Percentiles rank a stretch among this genome's conserved stretches.
Evolutionary conservation across 768 basidiomycete species (phyloP).

Genomic region (Podaxis mareebaensis): DNA sequence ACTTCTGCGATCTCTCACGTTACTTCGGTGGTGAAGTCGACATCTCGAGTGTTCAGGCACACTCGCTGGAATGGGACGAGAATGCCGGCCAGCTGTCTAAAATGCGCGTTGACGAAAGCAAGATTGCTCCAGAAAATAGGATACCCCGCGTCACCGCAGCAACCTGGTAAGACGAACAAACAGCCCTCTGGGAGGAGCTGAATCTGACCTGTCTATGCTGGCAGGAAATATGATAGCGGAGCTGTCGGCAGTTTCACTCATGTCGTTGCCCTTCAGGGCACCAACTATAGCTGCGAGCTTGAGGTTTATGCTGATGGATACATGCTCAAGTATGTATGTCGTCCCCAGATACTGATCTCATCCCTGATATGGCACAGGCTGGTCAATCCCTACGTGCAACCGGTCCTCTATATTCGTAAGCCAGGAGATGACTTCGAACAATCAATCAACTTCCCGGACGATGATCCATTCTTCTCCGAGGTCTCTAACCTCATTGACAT

Average conservation of each 20-base stretch:
- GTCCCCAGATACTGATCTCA: neutral
- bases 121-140: slow-evolving; percentile 83
- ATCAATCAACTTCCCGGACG: slow-evolving; percentile 68
- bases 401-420: slow-evolving; percentile 81
- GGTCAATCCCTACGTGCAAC: slow-evolving; percentile 92
- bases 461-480: slow-evolving; percentile 95
- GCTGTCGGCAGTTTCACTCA: slow-evolving; percentile 94
- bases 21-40: slow-evolving; percentile 98
- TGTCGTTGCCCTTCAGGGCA: slow-evolving; percentile 87
- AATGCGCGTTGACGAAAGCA: slow-evolving; percentile 79
- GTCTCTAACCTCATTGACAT: slow-evolving; percentile 86
- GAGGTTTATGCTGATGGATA: slow-evolving; percentile 96
- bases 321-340: slow-evolving; percentile 62
- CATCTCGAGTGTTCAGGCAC: slow-evolving; percentile 74
- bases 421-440: slow-evolving; percentile 82
- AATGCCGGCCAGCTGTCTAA: slow-evolving; percentile 83
- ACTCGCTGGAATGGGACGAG: slow-evolving; percentile 92
- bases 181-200: neutral
- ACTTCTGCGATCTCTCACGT: slow-evolving; percentile 95
- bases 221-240: slow-evolving; percentile 92
- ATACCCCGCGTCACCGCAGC: slow-evolving; percentile 94
- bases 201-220: neutral
- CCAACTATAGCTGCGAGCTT: slow-evolving; percentile 91
- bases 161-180: slow-evolving; percentile 60
- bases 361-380: slow-evolving; percentile 44